These are phyloP conservation scores for Candida corydali DNA, from an alignment of 805 yeast genomes.

Conservation along the genomic window DNA sequence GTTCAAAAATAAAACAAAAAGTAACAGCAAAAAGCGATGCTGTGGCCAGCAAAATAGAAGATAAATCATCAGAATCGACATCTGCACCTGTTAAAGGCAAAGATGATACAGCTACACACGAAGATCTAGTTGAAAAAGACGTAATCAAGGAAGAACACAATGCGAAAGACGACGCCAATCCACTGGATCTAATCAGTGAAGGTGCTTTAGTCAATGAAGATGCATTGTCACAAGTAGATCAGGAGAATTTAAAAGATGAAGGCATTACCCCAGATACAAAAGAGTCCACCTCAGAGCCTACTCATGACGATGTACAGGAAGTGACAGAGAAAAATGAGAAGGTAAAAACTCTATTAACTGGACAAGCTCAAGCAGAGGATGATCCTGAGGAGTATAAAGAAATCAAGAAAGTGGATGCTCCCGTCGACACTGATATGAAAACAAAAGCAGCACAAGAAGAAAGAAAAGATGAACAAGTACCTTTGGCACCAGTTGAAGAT, in stretches of 20 bases:
- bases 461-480: constrained; percentile 7
- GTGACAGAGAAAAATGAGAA: constrained; percentile 2
- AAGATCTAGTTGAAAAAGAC: constrained; percentile 4
- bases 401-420: neutral
- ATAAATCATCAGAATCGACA: neutral
- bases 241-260: constrained; percentile 2
- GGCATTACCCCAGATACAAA: constrained; percentile 1
- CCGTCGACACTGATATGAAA: constrained; percentile 1
- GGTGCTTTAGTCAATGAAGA: constrained; percentile 5
- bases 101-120: constrained; percentile 6
- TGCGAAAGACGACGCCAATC: constrained; percentile 3
- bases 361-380: neutral
- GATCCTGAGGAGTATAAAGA: constrained; percentile 6
- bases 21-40: neutral
- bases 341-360: constrained; percentile 4
- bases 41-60: neutral
- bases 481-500: constrained; percentile 2
- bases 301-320: constrained; percentile 4
- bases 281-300: constrained; percentile 1
- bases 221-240: constrained; percentile 1
- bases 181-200: constrained; percentile 2
- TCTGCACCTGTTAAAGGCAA: neutral
- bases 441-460: constrained; percentile 7
- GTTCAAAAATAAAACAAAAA: neutral
- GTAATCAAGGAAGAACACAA: neutral